These are phyloP conservation scores for Scytalidium sp. DNA, from an alignment of 2,329 filamentous ascomycete genomes.

Conservation along the genomic window DNA sequence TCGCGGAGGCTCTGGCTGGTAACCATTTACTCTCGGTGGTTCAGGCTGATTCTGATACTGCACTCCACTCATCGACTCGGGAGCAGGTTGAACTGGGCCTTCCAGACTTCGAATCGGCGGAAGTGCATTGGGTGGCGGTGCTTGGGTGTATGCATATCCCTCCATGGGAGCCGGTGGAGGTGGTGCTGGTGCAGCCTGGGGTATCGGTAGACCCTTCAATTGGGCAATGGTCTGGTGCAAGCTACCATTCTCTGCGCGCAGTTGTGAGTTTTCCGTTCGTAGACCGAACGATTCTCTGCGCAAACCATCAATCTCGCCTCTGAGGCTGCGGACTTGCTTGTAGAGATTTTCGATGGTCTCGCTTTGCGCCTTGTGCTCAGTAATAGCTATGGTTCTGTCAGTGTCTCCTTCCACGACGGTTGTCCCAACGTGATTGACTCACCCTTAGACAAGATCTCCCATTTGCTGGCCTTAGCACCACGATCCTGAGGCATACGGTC, in stretches of 20 bases:
- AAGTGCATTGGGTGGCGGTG: constrained; percentile 46
- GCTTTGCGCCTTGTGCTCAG: constrained; percentile 57
- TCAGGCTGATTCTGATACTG: constrained; percentile 43
- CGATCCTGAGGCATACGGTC: constrained; percentile 77
- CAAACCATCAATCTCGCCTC: constrained; percentile 6
- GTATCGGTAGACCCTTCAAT: not conserved
- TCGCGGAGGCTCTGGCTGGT: constrained; percentile 5
- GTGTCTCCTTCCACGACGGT: constrained; percentile 2
- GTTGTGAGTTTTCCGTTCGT: constrained; percentile 26
- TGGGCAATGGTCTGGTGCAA: constrained; percentile 2
- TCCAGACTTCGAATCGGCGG: constrained; percentile 52
- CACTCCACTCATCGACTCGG: constrained; percentile 65
- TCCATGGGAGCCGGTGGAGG: not conserved
- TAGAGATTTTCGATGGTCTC: constrained; percentile 23
- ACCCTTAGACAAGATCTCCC: constrained; percentile 88
- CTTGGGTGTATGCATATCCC: constrained; percentile 3
- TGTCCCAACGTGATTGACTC: constrained; percentile 23
- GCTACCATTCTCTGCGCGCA: constrained; percentile 14
- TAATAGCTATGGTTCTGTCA: constrained; percentile 47
- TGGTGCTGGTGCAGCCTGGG: constrained; percentile 2
- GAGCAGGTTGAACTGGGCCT: constrained; percentile 32
- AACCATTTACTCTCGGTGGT: constrained; percentile 14
- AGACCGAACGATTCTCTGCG: constrained; percentile 41
- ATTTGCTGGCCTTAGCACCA: constrained; percentile 83
- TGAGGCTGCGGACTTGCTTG: constrained; percentile 34